Conservation (phyloP, 2,329 filamentous ascomycete species). For the Colletotrichum sp. region DNA sequence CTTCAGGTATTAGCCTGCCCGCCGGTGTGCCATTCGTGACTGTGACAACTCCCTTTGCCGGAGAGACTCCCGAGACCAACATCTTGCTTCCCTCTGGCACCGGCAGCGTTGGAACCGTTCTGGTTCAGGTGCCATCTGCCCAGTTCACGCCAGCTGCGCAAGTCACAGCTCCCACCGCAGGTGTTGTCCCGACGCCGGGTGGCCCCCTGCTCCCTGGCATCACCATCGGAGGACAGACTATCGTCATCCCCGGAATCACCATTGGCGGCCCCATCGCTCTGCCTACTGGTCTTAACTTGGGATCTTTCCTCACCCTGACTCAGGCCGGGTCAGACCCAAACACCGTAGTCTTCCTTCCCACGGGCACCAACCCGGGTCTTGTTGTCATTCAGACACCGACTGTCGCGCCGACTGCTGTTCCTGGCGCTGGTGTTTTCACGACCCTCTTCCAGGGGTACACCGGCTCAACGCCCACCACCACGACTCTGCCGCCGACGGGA, state of each 20-base stretch:
- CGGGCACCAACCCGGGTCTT: constrained; percentile 9
- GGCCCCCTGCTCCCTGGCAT: background rate
- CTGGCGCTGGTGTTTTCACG: background rate
- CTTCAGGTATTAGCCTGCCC: background rate
- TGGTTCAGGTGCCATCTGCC: constrained; percentile 5
- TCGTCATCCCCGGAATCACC: background rate
- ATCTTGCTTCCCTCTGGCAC: background rate
- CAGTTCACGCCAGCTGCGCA: background rate
- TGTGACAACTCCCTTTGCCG: background rate
- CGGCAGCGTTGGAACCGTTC: background rate
- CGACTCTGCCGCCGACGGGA: constrained; percentile 2
- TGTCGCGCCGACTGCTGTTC: background rate
- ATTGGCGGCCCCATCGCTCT: background rate
- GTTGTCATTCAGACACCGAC: constrained; percentile 15
- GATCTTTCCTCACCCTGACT: background rate
- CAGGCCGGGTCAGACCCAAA: background rate
- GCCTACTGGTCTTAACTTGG: background rate
- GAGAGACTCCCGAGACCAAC: background rate
- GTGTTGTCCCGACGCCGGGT: background rate
- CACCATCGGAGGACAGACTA: background rate
- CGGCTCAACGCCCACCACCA: background rate
- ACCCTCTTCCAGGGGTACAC: constrained; percentile 2
- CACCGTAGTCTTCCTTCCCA: background rate
- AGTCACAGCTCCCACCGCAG: background rate
- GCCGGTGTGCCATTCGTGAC: background rate